Evolutionary conservation across 2,329 filamentous ascomycete genomes (phyloP).

Genomic region (Penicillium sp.): DNA sequence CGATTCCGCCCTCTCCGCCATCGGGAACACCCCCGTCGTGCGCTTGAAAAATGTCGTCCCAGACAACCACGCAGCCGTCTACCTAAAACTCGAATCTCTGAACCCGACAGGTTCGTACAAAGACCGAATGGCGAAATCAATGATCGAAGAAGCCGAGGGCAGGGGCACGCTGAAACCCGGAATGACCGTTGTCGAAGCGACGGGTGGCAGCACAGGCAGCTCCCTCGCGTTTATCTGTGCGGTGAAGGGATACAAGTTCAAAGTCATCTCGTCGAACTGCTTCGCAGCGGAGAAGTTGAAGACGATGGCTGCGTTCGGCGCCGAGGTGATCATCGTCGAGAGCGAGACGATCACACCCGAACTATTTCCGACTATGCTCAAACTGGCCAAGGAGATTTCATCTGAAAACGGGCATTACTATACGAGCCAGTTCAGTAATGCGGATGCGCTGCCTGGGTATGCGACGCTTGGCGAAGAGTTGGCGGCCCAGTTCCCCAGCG

Average conservation of each 20-base stretch:
- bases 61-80: constrained; percentile 79
- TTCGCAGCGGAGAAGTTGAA: constrained; percentile 19
- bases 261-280: constrained; percentile 19
- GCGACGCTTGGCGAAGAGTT: constrained; percentile 18
- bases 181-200: constrained; percentile 90
- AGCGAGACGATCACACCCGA: not conserved
- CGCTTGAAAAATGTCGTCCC: constrained; percentile 81
- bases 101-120: constrained; percentile 87
- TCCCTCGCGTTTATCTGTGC: constrained; percentile 24
- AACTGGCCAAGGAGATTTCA: constrained; percentile 17
- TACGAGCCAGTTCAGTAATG: constrained; percentile 22
- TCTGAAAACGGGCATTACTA: constrained; percentile 4
- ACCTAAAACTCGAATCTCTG: constrained; percentile 83
- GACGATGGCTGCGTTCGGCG: constrained; percentile 21
- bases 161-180: constrained; percentile 87
- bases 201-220: constrained; percentile 76
- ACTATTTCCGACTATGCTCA: constrained; percentile 12
- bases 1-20: constrained; percentile 39
- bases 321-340: constrained; percentile 18
- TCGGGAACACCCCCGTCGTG: constrained; percentile 86
- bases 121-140: constrained; percentile 85
- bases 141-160: constrained; percentile 89
- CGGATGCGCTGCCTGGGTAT: constrained; percentile 20
- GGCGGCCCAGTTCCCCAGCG: constrained; percentile 15
- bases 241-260: constrained; percentile 20